phyloP scores from a whole-genome alignment of 2,329 filamentous ascomycete species.

The Trichophyton verrucosum region DNA sequence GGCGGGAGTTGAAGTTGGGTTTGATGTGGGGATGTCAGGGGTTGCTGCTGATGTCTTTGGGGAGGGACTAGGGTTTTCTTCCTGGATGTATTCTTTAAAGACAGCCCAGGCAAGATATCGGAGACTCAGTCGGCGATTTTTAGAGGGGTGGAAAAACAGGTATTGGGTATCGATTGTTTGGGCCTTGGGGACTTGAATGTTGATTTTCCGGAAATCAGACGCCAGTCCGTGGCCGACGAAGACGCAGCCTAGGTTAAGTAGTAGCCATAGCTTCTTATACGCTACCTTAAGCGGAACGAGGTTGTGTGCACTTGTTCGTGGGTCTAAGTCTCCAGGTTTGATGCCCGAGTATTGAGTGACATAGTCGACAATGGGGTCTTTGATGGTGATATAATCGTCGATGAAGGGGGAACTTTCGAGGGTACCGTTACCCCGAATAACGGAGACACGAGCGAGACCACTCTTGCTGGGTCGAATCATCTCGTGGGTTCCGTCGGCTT shows the following conservation, averaged over 20 bases:
- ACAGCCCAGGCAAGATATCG: conserved; percentile 86
- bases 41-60: neutral
- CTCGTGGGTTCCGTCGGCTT: conserved; percentile 81
- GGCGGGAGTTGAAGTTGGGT: conserved; percentile 5
- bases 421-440: conserved; percentile 65
- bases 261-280: conserved; percentile 96
- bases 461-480: conserved; percentile 85
- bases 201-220: conserved; percentile 95
- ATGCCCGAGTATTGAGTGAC: conserved; percentile 91
- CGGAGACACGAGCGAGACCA: conserved; percentile 83
- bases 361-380: conserved; percentile 87
- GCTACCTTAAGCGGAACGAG: conserved; percentile 78
- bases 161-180: conserved; percentile 94
- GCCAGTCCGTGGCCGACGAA: conserved; percentile 90
- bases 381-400: conserved; percentile 90
- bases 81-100: conserved; percentile 86
- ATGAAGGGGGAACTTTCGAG: conserved; percentile 80
- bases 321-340: conserved; percentile 70
- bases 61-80: conserved; percentile 44
- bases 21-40: neutral
- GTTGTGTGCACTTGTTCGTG: conserved; percentile 63
- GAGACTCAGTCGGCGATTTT: conserved; percentile 75
- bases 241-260: conserved; percentile 84
- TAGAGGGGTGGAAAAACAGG: conserved; percentile 69
- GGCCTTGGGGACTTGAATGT: conserved; percentile 81